phyloP scores from a whole-genome alignment of 192 early-diverging fungal genomes.

The Coemansia sp. region DNA sequence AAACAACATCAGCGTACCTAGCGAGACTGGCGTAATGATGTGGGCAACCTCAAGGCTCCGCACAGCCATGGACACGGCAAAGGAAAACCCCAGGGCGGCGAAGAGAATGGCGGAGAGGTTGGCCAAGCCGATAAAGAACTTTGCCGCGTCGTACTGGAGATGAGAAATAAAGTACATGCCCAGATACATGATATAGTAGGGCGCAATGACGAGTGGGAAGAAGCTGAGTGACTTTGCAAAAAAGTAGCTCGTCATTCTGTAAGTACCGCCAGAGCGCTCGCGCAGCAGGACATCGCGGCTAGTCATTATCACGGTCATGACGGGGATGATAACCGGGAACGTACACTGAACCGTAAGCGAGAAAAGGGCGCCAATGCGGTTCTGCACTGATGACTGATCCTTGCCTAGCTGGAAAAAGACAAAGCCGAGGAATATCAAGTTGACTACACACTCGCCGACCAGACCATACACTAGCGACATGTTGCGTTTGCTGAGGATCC shows the following conservation, averaged over 20 bases:
- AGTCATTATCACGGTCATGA: conserved; percentile 39
- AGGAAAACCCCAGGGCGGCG: conserved; percentile 25
- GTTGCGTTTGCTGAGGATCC: conserved; percentile 19
- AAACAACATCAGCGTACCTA: conserved; percentile 39
- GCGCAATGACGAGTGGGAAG: conserved; percentile 30
- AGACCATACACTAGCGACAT: conserved; percentile 26
- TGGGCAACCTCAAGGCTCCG: conserved; percentile 24
- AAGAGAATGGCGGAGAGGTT: conserved; percentile 25
- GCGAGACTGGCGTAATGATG: conserved; percentile 28
- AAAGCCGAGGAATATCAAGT: conserved; percentile 55
- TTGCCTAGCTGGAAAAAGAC: conserved; percentile 53
- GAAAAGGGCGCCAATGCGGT: conserved; percentile 50
- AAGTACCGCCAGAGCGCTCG: conserved; percentile 62
- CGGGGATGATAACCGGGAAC: conserved; percentile 58
- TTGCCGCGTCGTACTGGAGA: conserved; percentile 30
- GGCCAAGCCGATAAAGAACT: conserved; percentile 35
- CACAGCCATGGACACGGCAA: conserved; percentile 35
- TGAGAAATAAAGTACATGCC: conserved; percentile 38
- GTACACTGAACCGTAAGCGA: conserved; percentile 48
- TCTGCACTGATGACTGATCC: conserved; percentile 45
- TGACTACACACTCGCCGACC: conserved; percentile 22
- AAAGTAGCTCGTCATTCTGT: conserved; percentile 60
- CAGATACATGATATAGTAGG: conserved; percentile 17
- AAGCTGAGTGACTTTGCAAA: conserved; percentile 59
- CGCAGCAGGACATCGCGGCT: conserved; percentile 55